Base-by-base conservation (phyloP, 73 alveolate genomes). In the Blepharisma japonicum region DNA sequence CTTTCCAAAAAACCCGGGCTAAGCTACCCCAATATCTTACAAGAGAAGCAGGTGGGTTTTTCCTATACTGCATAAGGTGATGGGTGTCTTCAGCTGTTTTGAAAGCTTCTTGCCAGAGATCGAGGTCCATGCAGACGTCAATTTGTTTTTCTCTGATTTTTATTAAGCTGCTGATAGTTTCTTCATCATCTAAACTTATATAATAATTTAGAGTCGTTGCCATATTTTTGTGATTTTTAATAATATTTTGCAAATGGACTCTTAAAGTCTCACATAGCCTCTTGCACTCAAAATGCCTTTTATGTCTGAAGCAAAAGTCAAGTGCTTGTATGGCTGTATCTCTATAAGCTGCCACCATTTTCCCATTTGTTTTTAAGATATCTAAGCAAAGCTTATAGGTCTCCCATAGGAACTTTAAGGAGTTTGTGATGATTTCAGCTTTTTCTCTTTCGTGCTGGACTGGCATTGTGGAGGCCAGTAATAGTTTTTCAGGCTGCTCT, bases 51-150 rank as follows among this genome's bases (percentile, higher is more conserved):
- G 74, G 74, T 61, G 74, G 18, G 23, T n/a, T 11, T 61, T 61
- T 61, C 2, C 74, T 39, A 14, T 61, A n/a, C n/a, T 39, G 23
- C 11, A 61, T 61, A 20, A 61, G 47, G 18, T 14, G 18, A 4
- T 39, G 39, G 11, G 74, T 61, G 47, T 61, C 74, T 9, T 61
- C 74, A 61, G 74, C 74, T 14, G 74, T 39, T 61, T 39, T 14
- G 23, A 61, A 61, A 61, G 74, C 74, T 39, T 61, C 74, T 25
- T 61, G 74, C 74, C 74, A 61, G 0, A 61, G 47, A 48, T 25
- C 23, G 74, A 61, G 74, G 14, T 61, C 23, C 74, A 61, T 61
- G 46, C 74, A 61, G 14, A 61, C 74, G 14, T 61, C 74, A 4
- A 61, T 61, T n/a, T 14, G 74, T 61, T 61, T 61, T 25, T 61